Base-by-base conservation (phyloP, 1,284 basidiomycete species). In the Papiliotrema flavescens region DNA sequence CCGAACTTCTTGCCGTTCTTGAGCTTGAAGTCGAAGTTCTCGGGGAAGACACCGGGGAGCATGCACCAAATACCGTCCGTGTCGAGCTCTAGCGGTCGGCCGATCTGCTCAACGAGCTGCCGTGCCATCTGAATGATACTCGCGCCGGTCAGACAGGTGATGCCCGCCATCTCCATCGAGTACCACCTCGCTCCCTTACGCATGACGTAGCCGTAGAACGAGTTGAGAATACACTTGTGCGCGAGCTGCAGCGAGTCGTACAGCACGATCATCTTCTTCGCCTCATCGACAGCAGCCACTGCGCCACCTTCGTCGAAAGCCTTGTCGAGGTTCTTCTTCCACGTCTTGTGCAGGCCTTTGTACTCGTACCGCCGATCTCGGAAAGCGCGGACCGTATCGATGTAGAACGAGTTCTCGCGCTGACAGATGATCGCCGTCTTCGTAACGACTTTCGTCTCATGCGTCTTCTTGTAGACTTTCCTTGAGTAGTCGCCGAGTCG, bases 21-120 rank as follows among this genome's bases (percentile, higher is more conserved):
- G 54, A 96, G 82, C 71, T 92, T 86, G 82, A 99, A 98, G 71
- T 86, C 88, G 83, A 98, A 98, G 78, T 98, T 91, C 76, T 98
- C 96, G 1, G 96, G 96, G 76, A 98, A 99, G 13, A 91, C 85
- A 9, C 92, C 92, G 6, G 96, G 96, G 23, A 98, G 85, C 96
- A 99, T 99, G 76, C 96, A 99, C 96, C 96, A 98, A 65, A 99
- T 99, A 66, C 96, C 96, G 76, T 99, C 96, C 14, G 96, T 99
- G 76, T 99, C 96, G 62, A 99, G 79, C 72, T 99, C 96, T 51
- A 99, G 84, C 0, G 96, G 96, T 19, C 96, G 85, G 1, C 96
- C 96, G 53, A 99, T 93, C 73, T 96, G 90, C 67, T 98, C 96
- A 24, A 99, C 96, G 15, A 96, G 81, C 60, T 95, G 89, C 37